These are phyloP conservation scores for Beauveria pseudobassiana DNA, from an alignment of 2,329 filamentous ascomycete species.

Conservation along the genomic window DNA sequence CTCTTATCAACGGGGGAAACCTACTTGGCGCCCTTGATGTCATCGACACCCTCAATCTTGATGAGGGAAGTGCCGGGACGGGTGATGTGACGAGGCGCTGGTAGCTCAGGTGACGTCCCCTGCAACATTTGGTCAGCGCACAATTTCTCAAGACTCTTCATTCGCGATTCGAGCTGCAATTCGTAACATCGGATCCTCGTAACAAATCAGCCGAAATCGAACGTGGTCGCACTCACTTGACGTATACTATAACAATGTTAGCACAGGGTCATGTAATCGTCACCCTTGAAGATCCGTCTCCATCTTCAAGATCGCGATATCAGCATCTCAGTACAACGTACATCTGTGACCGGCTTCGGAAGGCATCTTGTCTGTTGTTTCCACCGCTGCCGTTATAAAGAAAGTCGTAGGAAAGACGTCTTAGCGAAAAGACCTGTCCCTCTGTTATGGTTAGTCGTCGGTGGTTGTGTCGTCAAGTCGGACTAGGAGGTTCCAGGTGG, in stretches of 20 bases:
- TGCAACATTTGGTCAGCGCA: slow-evolving; percentile 27
- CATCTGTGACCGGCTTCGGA: slow-evolving; percentile 82
- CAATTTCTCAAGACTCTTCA: not conserved
- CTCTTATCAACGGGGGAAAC: slow-evolving; percentile 23
- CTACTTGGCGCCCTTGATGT: slow-evolving; percentile 80
- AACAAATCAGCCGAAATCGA: slow-evolving; percentile 16
- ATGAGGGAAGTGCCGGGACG: slow-evolving; percentile 89
- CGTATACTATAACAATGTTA: slow-evolving; percentile 62
- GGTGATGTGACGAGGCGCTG: slow-evolving; percentile 87
- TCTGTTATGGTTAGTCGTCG: slow-evolving; percentile 11
- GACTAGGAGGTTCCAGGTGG: slow-evolving; percentile 13
- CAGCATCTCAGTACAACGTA: slow-evolving; percentile 45
- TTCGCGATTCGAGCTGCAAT: not conserved
- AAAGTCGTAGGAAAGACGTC: slow-evolving; percentile 32
- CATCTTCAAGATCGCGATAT: not conserved
- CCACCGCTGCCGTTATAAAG: slow-evolving; percentile 33
- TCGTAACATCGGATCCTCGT: slow-evolving; percentile 14
- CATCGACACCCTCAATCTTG: slow-evolving; percentile 97
- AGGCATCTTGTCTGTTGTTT: slow-evolving; percentile 66
- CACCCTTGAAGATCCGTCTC: slow-evolving; percentile 3
- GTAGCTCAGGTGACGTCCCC: slow-evolving; percentile 98
- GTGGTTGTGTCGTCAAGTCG: slow-evolving; percentile 13
- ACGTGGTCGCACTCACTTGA: slow-evolving; percentile 62
- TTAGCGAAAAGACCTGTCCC: slow-evolving; percentile 39
- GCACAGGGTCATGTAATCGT: slow-evolving; percentile 17